Evolutionary conservation across 139 green algal genomes (phyloP).

Genomic region (Chlamydomonas schloesseri): DNA sequence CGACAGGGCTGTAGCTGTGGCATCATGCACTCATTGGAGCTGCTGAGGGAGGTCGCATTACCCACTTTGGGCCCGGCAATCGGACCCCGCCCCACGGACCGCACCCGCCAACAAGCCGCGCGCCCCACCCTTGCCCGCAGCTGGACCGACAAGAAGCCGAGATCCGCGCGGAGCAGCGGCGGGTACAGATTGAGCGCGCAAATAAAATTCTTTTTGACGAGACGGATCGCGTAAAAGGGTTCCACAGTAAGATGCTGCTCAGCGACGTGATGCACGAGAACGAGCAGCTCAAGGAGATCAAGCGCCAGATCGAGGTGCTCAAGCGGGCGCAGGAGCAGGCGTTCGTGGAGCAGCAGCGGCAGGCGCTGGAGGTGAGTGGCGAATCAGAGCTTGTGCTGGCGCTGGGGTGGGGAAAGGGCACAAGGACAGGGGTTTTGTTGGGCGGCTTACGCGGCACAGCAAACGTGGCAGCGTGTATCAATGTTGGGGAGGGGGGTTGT

Average conservation of each 20-base stretch:
- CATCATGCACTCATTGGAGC: too few species aligned
- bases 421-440: too few species aligned
- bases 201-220: slow-evolving; percentile 87
- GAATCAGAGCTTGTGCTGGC: too few species aligned
- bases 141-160: slow-evolving; percentile 69
- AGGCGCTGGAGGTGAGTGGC: slow-evolving; percentile 65
- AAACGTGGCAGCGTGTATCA: too few species aligned
- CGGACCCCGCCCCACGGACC: too few species aligned
- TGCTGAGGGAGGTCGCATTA: too few species aligned
- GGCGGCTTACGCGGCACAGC: too few species aligned
- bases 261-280: slow-evolving; percentile 80
- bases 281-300: slow-evolving; percentile 70
- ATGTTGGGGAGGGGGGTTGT: too few species aligned
- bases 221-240: slow-evolving; percentile 70
- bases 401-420: not conserved
- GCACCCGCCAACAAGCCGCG: too few species aligned
- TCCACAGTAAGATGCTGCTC: slow-evolving; percentile 73
- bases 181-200: slow-evolving; percentile 74
- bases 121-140: too few species aligned
- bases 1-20: too few species aligned
- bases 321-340: slow-evolving; percentile 65
- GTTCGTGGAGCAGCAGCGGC: slow-evolving; percentile 75
- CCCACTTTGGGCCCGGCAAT: too few species aligned
- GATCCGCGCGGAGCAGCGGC: slow-evolving; percentile 64
- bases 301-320: slow-evolving; percentile 71